Percentiles rank a stretch among this genome's conserved stretches.
Evolutionary conservation across 371 early-diverging fungal genomes (phyloP).

Genomic region (Blakeslea trispora): DNA sequence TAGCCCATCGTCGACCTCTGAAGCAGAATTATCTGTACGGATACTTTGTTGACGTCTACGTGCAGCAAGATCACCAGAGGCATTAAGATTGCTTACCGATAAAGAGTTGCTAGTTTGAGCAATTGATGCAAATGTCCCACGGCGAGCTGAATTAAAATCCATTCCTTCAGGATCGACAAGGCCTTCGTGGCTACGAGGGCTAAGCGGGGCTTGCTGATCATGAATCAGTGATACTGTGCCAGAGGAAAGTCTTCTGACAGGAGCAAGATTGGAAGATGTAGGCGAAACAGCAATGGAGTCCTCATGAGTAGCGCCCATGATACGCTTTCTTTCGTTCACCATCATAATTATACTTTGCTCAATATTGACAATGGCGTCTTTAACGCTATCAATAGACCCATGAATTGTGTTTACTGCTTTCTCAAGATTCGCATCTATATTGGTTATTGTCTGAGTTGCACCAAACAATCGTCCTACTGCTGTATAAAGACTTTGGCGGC

Average conservation of each 20-base stretch:
- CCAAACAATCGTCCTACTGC: slow-evolving; percentile 65
- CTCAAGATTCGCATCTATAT: slow-evolving; percentile 14
- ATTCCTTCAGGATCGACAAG: not conserved
- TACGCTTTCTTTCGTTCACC: slow-evolving; percentile 22
- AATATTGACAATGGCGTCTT: slow-evolving; percentile 17
- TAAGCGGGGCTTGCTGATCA: not conserved
- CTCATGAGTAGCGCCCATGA: slow-evolving; percentile 8
- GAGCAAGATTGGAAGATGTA: not conserved
- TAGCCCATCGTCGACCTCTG: slow-evolving; percentile 28
- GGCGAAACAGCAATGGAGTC: slow-evolving; percentile 7
- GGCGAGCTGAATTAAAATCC: slow-evolving; percentile 6
- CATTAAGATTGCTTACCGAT: not conserved
- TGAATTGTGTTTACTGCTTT: slow-evolving; percentile 12
- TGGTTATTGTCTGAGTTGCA: slow-evolving; percentile 55
- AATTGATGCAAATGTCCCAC: not conserved
- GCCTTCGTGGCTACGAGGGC: not conserved
- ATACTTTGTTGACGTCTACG: slow-evolving; percentile 22
- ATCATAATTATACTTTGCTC: slow-evolving; percentile 22
- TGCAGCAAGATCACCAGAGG: not conserved
- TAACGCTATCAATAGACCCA: slow-evolving; percentile 8
- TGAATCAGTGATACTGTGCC: not conserved
- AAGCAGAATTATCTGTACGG: slow-evolving; percentile 13
- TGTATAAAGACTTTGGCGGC: slow-evolving; percentile 64
- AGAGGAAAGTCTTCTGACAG: not conserved
- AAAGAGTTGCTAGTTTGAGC: not conserved